Percentiles rank a stretch among this genome's conserved stretches.
phyloP scores from a whole-genome alignment of 2,329 filamentous ascomycete species.

The Aureobasidium vineae region DNA sequence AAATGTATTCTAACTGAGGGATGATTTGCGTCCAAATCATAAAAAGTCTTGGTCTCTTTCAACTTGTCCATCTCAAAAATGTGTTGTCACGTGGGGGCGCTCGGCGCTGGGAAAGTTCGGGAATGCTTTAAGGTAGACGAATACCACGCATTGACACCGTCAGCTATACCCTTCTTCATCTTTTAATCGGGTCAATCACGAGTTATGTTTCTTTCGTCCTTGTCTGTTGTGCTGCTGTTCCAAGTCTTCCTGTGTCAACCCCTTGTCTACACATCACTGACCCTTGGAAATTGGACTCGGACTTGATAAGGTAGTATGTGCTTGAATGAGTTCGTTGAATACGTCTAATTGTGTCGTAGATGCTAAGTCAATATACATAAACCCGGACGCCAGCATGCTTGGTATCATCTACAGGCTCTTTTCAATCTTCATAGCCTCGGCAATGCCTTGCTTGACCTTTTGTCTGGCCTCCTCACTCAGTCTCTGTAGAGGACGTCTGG shows the following conservation, averaged over 20 bases:
- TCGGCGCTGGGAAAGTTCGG: constrained; percentile 21
- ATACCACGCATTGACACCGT: constrained; percentile 27
- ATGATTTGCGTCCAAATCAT: constrained; percentile 24
- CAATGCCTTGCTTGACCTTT: constrained; percentile 36
- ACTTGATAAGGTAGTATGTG: not conserved
- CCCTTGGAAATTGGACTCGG: not conserved
- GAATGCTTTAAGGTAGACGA: constrained; percentile 16
- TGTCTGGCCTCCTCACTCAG: constrained; percentile 53
- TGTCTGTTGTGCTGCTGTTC: not conserved
- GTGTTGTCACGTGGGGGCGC: constrained; percentile 28
- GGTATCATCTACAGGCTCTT: constrained; percentile 31
- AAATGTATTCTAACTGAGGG: constrained; percentile 46
- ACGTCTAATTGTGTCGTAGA: constrained; percentile 8
- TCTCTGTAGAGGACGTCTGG: constrained; percentile 68
- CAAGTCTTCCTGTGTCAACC: not conserved
- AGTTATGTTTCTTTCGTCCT: constrained; percentile 7
- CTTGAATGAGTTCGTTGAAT: not conserved
- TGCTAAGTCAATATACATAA: constrained; percentile 10
- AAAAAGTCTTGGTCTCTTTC: constrained; percentile 25
- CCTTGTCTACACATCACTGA: not conserved
- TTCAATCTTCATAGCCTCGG: constrained; percentile 35
- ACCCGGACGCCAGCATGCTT: constrained; percentile 15
- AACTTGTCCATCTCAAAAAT: constrained; percentile 18
- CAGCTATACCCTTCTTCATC: constrained; percentile 1
- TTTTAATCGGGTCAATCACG: constrained; percentile 23